These are phyloP conservation scores for Rheum nobile DNA, from an alignment of 148 eudicot genomes.

Conservation along the genomic window DNA sequence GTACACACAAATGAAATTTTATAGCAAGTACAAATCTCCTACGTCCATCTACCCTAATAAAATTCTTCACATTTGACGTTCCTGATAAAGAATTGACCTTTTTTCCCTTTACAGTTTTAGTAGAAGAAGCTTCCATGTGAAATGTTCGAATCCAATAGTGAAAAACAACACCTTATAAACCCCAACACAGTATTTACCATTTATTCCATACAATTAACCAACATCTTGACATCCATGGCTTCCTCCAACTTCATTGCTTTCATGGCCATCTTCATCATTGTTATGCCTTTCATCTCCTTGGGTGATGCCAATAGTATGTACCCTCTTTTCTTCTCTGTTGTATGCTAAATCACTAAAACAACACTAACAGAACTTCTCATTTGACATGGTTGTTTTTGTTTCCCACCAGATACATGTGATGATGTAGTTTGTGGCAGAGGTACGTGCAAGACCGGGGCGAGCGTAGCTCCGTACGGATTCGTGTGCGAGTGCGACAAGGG, in stretches of 20 bases:
- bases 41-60: background rate
- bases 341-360: background rate
- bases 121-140: constrained; percentile 6
- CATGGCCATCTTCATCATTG: background rate
- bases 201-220: background rate
- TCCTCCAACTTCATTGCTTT: background rate
- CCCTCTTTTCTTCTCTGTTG: background rate
- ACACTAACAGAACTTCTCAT: background rate
- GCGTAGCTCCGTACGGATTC: constrained; percentile 2
- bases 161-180: background rate
- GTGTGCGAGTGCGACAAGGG: constrained; percentile 1
- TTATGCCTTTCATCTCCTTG: background rate
- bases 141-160: background rate
- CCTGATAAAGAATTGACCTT: background rate
- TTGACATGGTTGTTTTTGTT: background rate
- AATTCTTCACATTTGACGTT: background rate
- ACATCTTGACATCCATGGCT: too few relatives aligned
- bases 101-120: background rate
- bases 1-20: background rate
- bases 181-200: background rate
- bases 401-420: constrained; percentile 1
- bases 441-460: constrained; percentile 6
- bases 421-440: constrained; percentile 5
- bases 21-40: background rate
- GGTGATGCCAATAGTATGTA: background rate